Percentiles rank a stretch among this genome's conserved stretches.
These are phyloP conservation scores for Prunus davidiana DNA, from an alignment of 306 rosid genomes.

Conservation along the genomic window DNA sequence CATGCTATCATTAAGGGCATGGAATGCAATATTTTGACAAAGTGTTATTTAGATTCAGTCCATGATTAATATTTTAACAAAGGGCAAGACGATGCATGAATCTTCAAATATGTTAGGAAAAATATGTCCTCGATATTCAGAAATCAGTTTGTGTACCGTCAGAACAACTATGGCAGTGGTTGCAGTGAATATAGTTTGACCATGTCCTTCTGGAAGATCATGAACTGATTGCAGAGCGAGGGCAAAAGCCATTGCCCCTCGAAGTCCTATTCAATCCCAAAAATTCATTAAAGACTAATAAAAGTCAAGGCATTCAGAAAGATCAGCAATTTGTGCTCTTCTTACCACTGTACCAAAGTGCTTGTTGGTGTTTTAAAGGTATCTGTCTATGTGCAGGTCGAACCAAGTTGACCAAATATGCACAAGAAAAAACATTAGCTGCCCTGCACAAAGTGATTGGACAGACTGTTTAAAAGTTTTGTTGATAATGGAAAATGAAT, in stretches of 20 bases:
- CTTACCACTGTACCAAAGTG: conserved; percentile 99
- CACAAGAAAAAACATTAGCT: conserved; percentile 90
- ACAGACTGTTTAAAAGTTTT: conserved; percentile 16
- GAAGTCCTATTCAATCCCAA: conserved; percentile 65
- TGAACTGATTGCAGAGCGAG: conserved; percentile 96
- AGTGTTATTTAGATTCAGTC: not conserved
- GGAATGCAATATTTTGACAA: not conserved
- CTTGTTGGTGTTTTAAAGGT: conserved; percentile 81
- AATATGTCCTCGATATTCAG: not conserved
- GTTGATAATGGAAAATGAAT: conserved; percentile 5
- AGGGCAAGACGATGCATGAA: not conserved
- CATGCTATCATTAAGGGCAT: not conserved
- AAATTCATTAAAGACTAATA: conserved; percentile 6
- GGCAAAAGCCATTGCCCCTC: conserved; percentile 99
- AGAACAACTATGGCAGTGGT: conserved; percentile 96
- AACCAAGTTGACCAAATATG: conserved; percentile 80
- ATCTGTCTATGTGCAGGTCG: conserved; percentile 79
- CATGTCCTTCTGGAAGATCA: conserved; percentile 99
- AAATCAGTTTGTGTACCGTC: conserved; percentile 59
- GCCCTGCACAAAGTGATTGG: conserved; percentile 62
- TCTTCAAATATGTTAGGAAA: not conserved
- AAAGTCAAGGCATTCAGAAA: not conserved
- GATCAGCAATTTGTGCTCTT: conserved; percentile 17
- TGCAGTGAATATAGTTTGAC: conserved; percentile 97
- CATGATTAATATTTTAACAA: not conserved